Base-by-base conservation (phyloP, 441 rosid species). In the Geranium incanum region DNA sequence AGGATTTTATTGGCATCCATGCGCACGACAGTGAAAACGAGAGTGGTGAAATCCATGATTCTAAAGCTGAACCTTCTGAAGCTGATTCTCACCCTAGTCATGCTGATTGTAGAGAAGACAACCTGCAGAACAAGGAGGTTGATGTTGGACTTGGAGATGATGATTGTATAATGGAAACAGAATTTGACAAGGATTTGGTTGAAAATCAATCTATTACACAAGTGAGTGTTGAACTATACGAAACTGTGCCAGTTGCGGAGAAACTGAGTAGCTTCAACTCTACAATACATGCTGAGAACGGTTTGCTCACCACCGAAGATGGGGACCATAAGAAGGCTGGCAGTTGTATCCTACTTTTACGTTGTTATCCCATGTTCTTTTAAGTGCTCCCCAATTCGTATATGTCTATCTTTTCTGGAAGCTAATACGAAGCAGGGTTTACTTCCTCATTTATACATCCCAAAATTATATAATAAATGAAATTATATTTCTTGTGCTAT, bases 311-410 rank as follows among this genome's bases (percentile, higher is more conserved):
- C 68, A 23, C 72, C 69, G 74, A 50, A 68, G 82, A 83, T 75
- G 83, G 55, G 64, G 76, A 70, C 55, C 55, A 45, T 48, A 66
- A 65, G 77, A 71, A 70, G 74, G 85, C 80, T 88, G 85, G 77
- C 70, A 82, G 75, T 68, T 66, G 89, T 87, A 88, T 86, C 93
- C 89, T 89, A 70, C 66, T 81, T 78, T 75, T 69, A 66, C 69
- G 57, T 68, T 75, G 68, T 68, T 70, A 15, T 18, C 2, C 48
- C 28, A 37, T 59, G 16, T 71, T 71, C 74, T 73, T 67, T 75
- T 68, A 16, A 72, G 64, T 72, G 39, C 52, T 67, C 36, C 15
- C 52, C 57, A 69, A 68, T 59, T 63, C 37, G 67, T 6, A 13
- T 28, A 23, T 63, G 36, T 55, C 16, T 37, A 23, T 57, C 64